A percentile compares a stretch with the other conserved stretches of the same genome.
Evolutionary conservation across 169 alveolate species (phyloP).

Genomic region (Eimeria tenella): DNA sequence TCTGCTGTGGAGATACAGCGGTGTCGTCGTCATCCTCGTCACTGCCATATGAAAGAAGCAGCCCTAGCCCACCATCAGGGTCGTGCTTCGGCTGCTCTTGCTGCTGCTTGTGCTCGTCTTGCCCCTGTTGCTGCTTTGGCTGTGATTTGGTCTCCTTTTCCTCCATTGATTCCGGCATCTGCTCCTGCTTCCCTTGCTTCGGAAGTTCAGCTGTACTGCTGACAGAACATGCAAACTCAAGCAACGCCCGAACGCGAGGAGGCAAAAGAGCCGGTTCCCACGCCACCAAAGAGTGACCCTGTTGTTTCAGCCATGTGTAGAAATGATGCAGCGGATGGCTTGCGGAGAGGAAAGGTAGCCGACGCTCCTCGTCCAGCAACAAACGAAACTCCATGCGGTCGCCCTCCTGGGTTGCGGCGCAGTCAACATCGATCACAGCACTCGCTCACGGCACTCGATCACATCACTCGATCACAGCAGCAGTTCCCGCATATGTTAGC

Average conservation of each 20-base stretch:
- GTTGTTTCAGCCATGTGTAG: slow-evolving; percentile 57
- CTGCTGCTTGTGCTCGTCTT: slow-evolving; percentile 5
- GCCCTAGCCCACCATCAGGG: slow-evolving; percentile 60
- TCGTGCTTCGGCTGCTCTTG: slow-evolving; percentile 38
- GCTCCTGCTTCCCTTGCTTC: slow-evolving; percentile 31
- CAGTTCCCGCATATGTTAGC: neutral
- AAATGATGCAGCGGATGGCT: slow-evolving; percentile 75
- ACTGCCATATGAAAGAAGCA: slow-evolving; percentile 56
- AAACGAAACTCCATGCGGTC: slow-evolving; percentile 79
- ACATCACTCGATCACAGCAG: neutral
- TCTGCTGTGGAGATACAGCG: neutral
- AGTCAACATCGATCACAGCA: no score
- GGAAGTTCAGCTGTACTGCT: neutral
- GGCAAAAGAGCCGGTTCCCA: slow-evolving; percentile 52
- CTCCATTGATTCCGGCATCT: neutral
- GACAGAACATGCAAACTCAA: slow-evolving; percentile 21
- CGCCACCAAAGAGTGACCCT: slow-evolving; percentile 61
- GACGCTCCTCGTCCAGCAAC: slow-evolving; percentile 56
- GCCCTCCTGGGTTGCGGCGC: slow-evolving; percentile 61
- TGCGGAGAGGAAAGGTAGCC: slow-evolving; percentile 59
- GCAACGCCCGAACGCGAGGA: slow-evolving; percentile 29
- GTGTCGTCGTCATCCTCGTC: slow-evolving; percentile 57
- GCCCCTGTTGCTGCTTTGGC: neutral
- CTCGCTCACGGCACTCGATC: no score
- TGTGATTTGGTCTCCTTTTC: neutral